Base-by-base conservation (phyloP, 345 rosid genomes). In the Ceriops tagal region DNA sequence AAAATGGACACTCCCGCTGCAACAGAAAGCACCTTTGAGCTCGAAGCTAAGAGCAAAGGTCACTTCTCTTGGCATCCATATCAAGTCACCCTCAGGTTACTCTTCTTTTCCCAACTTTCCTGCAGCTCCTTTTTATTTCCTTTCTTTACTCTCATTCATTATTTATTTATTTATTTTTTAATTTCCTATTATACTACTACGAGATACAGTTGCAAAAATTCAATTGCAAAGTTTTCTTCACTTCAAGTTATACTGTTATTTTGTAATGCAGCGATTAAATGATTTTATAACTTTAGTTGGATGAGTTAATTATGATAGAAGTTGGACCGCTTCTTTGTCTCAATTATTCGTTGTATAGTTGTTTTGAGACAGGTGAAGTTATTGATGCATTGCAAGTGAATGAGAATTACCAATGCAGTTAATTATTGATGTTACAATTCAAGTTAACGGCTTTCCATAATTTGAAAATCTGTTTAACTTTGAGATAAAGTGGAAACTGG, bases 61-160 rank as follows among this genome's bases (percentile, higher is more conserved):
- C 71, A 73, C 71, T 67, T 56, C 28, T 67, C 72, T 27, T 73
- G 77, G 72, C 67, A 60, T 61, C 72, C 77, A 28, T 73, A 72
- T 56, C 47, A 37, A 53, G 77, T 72, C 57, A 61, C 66, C 26
- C 77, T 66, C 67, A 67, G 71, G 77, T 73, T 53, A 8, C 19
- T 35, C 16, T 43, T 32, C 39, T 32, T 20, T 7, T 8, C 28
- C 27, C 58, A 5, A n/a, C 58, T 21, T 24, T 15, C 59, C 18
- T 56, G 8, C 1, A 9, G 16, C 59, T 56, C 16, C 59, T 3
- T 20, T 61, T 61, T 35, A 20, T 35, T 35, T 39, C 22, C 35
- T 4, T 32, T 34, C 27, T n/a, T 61, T 10, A 10, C 15, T 8
- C 22, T n/a, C 6, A 4, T 35, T 61, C 4, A 8, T 30, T 30